Evolutionary conservation across 2,329 filamentous ascomycete species (phyloP), one percentile per base, ranked within the genome.

Genomic region (Akanthomyces lecanii): DNA sequence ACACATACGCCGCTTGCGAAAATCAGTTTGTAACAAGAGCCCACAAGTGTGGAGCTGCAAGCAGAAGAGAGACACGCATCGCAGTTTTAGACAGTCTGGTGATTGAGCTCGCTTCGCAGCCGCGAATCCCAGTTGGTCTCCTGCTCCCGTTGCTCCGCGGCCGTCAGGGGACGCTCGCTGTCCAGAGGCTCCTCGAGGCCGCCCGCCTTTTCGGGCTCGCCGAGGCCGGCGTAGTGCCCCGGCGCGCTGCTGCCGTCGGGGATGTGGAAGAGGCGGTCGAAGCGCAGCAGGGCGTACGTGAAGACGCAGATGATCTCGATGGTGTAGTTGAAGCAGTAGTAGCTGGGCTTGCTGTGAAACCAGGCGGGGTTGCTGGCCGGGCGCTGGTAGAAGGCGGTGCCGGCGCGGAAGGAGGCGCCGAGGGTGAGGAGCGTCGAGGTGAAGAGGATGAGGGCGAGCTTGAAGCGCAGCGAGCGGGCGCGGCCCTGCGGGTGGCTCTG

Each of bases 251-350:
- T 86, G 51, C 89, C 88, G 71, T 95, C 78, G 1, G 90, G 90
- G 28, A 95, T 78, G 71, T 89, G 82, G 77, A 94, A 96, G 48
- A 90, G 84, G 65, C 82, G 81, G 72, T 96, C 92, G 65, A 95
- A 86, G 38, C 92, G 83, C 23, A 82, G 74, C 18, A 89, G 70
- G 0, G 87, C 81, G 74, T 90, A 94, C 10, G 87, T 76, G 60
- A 81, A 82, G 5, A 94, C 81, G 44, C 92, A 85, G 28, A 89
- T 71, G 47, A 93, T 77, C 75, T 96, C 92, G 44, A 93, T 79
- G 18, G 78, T 78, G 71, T 90, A 96, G 76, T 91, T 90, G 78
- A 95, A 90, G 71, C 86, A 76, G 77, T 95, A 96, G 78, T 92
- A 96, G 69, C 84, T 85, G 1, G 86, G 83, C 72, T 88, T 90